phyloP scores from a whole-genome alignment of 2,329 filamentous ascomycete species.

The Geosmithia morbida region DNA sequence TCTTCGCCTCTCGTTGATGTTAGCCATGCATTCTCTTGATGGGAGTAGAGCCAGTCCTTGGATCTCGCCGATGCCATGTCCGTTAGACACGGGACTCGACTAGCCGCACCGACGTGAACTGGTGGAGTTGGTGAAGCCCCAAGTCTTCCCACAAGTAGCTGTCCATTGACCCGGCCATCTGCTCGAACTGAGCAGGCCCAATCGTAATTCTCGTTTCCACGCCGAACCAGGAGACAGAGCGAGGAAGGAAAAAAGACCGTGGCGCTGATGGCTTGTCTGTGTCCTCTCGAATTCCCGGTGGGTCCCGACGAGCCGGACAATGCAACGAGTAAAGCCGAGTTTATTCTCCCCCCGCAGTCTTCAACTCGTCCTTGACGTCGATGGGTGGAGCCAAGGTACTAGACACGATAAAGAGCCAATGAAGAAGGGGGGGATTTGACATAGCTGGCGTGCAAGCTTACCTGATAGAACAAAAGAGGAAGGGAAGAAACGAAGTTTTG shows the following conservation, averaged over 20 bases:
- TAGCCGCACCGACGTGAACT: too few species aligned
- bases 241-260: neutral
- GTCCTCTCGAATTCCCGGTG: neutral
- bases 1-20: neutral
- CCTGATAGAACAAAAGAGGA: neutral
- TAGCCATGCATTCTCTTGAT: neutral
- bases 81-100: too few species aligned
- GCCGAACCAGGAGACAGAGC: neutral
- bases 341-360: neutral
- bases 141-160: too few species aligned
- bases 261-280: neutral
- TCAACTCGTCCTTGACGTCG: neutral
- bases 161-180: too few species aligned
- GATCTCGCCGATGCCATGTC: too few species aligned
- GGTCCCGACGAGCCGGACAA: neutral
- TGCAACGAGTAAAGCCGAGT: neutral
- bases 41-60: too few species aligned
- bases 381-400: neutral
- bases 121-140: too few species aligned
- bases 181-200: too few species aligned
- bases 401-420: neutral
- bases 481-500: too few species aligned
- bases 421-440: neutral
- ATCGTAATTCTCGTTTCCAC: too few species aligned
- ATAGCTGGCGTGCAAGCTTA: neutral